A percentile compares a stretch with the other conserved stretches of the same genome.
These are phyloP conservation scores for Chlorociboria aeruginascens DNA, from an alignment of 495 filamentous ascomycete genomes.

Conservation along the genomic window DNA sequence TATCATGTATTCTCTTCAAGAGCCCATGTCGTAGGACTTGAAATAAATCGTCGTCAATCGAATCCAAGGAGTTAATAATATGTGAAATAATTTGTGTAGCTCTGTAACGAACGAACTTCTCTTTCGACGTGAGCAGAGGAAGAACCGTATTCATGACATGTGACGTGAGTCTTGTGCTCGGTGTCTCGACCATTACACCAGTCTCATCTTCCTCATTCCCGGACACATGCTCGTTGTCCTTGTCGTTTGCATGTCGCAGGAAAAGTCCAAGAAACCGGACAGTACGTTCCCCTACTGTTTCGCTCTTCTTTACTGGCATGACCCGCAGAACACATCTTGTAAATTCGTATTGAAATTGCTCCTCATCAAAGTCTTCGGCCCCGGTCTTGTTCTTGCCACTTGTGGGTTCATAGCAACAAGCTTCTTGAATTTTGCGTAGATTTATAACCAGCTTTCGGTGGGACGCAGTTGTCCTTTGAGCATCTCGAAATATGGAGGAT, in stretches of 20 bases:
- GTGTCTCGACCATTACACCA: conserved; percentile 61
- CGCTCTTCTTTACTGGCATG: conserved; percentile 82
- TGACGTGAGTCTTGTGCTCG: conserved; percentile 61
- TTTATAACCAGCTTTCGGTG: conserved; percentile 83
- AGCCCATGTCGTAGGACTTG: conserved; percentile 63
- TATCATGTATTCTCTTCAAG: conserved; percentile 77
- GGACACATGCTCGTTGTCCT: conserved; percentile 47
- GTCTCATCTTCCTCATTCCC: conserved; percentile 40
- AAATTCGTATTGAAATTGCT: conserved; percentile 79
- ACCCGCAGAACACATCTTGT: conserved; percentile 68
- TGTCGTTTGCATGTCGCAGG: conserved; percentile 69
- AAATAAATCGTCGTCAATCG: conserved; percentile 83
- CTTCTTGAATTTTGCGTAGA: conserved; percentile 77
- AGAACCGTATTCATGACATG: conserved; percentile 58
- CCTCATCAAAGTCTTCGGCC: conserved; percentile 55
- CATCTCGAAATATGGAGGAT: conserved; percentile 70
- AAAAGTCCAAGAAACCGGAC: conserved; percentile 80
- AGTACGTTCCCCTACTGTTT: conserved; percentile 75
- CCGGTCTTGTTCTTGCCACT: conserved; percentile 36
- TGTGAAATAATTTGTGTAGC: conserved; percentile 81
- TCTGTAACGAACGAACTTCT: conserved; percentile 85
- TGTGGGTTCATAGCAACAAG: conserved; percentile 67
- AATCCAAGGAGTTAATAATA: conserved; percentile 78
- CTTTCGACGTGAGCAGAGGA: conserved; percentile 65
- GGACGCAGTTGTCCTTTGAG: conserved; percentile 75